Conservation (phyloP, 2,329 filamentous ascomycete species). For the Zymoseptoria passerinii region DNA sequence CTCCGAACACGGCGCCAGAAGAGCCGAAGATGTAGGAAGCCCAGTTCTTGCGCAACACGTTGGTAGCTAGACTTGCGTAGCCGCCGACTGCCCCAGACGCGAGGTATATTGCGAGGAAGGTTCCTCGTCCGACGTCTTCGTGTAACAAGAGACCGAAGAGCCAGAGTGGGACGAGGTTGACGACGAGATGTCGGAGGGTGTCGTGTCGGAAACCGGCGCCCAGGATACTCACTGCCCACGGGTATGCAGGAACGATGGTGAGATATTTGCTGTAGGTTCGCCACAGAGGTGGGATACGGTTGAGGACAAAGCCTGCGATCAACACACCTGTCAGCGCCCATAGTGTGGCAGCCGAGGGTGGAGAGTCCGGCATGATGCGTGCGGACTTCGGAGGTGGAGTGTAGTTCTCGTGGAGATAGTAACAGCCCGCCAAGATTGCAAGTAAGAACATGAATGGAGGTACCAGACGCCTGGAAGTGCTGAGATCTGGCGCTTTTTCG, state of each 20-base stretch:
- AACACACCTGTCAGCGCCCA: constrained; percentile 54
- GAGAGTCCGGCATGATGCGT: constrained; percentile 52
- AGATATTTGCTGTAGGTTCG: constrained; percentile 59
- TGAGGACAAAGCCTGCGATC: constrained; percentile 47
- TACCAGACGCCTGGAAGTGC: constrained; percentile 35
- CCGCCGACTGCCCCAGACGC: constrained; percentile 51
- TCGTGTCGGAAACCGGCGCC: constrained; percentile 65
- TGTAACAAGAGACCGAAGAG: constrained; percentile 60
- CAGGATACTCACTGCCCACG: constrained; percentile 53
- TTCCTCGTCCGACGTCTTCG: constrained; percentile 60
- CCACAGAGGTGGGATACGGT: constrained; percentile 60
- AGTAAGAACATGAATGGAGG: constrained; percentile 36
- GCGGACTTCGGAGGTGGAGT: constrained; percentile 42
- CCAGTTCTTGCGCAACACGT: constrained; percentile 38
- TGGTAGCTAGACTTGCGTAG: constrained; percentile 47
- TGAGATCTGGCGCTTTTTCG: constrained; percentile 26
- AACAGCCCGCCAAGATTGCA: constrained; percentile 32
- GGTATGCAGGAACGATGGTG: constrained; percentile 55
- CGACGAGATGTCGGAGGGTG: constrained; percentile 48
- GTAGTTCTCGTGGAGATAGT: constrained; percentile 41
- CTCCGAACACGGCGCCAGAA: constrained; percentile 55
- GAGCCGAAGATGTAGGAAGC: constrained; percentile 54
- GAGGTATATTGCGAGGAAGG: constrained; percentile 61
- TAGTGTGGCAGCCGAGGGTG: constrained; percentile 58
- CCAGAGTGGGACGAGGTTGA: constrained; percentile 59